Conservation (phyloP, 495 filamentous ascomycete species). For the Aspergillus nidulans region DNA sequence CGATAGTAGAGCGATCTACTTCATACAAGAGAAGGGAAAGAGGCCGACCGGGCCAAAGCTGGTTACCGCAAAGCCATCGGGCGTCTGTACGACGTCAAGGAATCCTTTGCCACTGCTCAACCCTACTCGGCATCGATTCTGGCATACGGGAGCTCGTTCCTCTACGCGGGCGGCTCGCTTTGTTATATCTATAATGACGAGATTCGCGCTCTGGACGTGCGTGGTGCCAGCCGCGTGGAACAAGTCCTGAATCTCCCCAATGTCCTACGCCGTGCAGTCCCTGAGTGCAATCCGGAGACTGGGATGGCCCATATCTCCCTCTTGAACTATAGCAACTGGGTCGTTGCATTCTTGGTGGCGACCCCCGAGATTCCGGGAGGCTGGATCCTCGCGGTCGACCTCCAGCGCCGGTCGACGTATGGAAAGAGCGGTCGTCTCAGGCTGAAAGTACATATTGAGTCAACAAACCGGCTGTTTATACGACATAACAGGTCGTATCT, state of each 20-base stretch:
- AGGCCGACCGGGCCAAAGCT: slow-evolving; percentile 40
- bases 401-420: slow-evolving; percentile 22
- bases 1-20: slow-evolving; percentile 48
- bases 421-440: slow-evolving; percentile 34
- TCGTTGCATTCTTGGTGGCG: slow-evolving; percentile 51
- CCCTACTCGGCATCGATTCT: slow-evolving; percentile 60
- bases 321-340: slow-evolving; percentile 57
- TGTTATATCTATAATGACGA: slow-evolving; percentile 54
- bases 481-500: slow-evolving; percentile 62
- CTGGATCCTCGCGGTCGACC: slow-evolving; percentile 59
- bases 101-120: slow-evolving; percentile 56
- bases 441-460: slow-evolving; percentile 36
- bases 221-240: slow-evolving; percentile 47
- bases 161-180: slow-evolving; percentile 59
- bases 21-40: slow-evolving; percentile 53
- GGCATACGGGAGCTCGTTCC: slow-evolving; percentile 56
- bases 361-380: slow-evolving; percentile 31
- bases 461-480: slow-evolving; percentile 58
- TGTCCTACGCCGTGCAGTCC: slow-evolving; percentile 36
- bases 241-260: slow-evolving; percentile 53
- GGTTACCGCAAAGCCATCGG: slow-evolving; percentile 54
- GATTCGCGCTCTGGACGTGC: slow-evolving; percentile 63
- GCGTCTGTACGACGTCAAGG: slow-evolving; percentile 54
- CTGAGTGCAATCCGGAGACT: slow-evolving; percentile 16
- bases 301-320: slow-evolving; percentile 50